Percentiles rank a stretch among this genome's conserved stretches.
phyloP scores from a whole-genome alignment of 805 yeast species.

The Starmerella davenportii region DNA sequence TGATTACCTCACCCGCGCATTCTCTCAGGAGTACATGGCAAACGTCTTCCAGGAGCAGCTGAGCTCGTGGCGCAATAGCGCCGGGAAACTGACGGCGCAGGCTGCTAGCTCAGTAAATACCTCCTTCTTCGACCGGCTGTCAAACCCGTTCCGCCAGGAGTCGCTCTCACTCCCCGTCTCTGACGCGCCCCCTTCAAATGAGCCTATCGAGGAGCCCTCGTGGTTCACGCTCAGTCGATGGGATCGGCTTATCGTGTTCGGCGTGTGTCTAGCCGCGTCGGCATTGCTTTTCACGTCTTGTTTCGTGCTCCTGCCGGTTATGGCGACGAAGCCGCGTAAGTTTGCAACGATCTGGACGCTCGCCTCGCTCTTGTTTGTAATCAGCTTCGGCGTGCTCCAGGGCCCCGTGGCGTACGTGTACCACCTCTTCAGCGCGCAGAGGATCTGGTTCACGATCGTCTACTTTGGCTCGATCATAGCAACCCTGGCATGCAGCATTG shows the following conservation, averaged over 20 bases:
- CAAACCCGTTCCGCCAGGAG: conserved; percentile 18
- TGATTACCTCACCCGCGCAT: too few species aligned
- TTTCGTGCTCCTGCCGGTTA: conserved; percentile 68
- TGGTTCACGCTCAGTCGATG: conserved; percentile 39
- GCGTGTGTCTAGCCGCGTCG: conserved; percentile 58
- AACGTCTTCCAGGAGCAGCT: conserved; percentile 23
- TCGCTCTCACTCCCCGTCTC: conserved; percentile 16
- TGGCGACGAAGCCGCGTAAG: conserved; percentile 77
- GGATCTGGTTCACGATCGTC: conserved; percentile 63
- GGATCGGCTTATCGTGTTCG: conserved; percentile 64
- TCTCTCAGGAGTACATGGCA: too few species aligned
- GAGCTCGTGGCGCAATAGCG: conserved; percentile 20
- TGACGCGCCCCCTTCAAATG: conserved; percentile 15
- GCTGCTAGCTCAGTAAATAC: conserved; percentile 14
- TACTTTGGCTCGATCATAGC: conserved; percentile 64
- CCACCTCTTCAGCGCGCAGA: conserved; percentile 56
- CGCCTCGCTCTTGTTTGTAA: conserved; percentile 71
- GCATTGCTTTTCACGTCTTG: conserved; percentile 68
- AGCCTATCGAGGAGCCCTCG: conserved; percentile 23
- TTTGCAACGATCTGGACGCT: conserved; percentile 76
- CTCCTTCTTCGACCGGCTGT: conserved; percentile 17
- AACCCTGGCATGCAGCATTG: conserved; percentile 63
- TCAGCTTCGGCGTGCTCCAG: conserved; percentile 79
- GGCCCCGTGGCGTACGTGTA: conserved; percentile 70
- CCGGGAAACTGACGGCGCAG: conserved; percentile 11